Percentiles rank a stretch among this genome's conserved stretches.
phyloP scores from a whole-genome alignment of 768 basidiomycete species.

The Hirschioporus abietinus region DNA sequence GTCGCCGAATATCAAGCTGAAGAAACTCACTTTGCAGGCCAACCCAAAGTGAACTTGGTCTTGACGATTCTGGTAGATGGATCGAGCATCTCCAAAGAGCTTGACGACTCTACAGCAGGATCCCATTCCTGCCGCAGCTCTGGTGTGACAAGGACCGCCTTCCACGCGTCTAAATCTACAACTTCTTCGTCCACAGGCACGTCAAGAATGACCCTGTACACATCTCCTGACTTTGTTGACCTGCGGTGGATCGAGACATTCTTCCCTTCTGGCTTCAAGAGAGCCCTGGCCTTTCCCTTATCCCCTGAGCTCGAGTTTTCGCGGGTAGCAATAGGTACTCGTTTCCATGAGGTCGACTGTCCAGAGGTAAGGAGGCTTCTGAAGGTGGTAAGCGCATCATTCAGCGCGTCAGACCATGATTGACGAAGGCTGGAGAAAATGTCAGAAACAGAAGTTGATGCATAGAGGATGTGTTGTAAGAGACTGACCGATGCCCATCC shows the following conservation, averaged over 20 bases:
- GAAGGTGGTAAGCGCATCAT: conserved; percentile 71
- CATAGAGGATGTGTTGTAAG: not conserved
- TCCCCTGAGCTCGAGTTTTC: conserved; percentile 33
- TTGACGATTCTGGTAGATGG: conserved; percentile 78
- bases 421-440: conserved; percentile 58
- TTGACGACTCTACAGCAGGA: conserved; percentile 82
- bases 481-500: conserved; percentile 4
- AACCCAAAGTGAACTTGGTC: conserved; percentile 89
- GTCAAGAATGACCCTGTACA: conserved; percentile 81
- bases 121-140: conserved; percentile 92
- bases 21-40: conserved; percentile 86
- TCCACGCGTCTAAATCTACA: conserved; percentile 70
- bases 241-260: conserved; percentile 80
- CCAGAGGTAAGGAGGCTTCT: conserved; percentile 70
- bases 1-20: conserved; percentile 1
- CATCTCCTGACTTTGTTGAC: conserved; percentile 62
- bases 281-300: conserved; percentile 58
- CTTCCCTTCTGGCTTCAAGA: conserved; percentile 50
- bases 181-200: conserved; percentile 58
- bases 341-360: conserved; percentile 73
- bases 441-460: not conserved
- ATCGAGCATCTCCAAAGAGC: conserved; percentile 82
- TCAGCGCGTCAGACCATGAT: conserved; percentile 75
- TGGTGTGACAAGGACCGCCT: conserved; percentile 75
- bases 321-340: conserved; percentile 44